These are phyloP conservation scores for Starmerella sirachaensis DNA, from an alignment of 805 yeast species.

Conservation along the genomic window DNA sequence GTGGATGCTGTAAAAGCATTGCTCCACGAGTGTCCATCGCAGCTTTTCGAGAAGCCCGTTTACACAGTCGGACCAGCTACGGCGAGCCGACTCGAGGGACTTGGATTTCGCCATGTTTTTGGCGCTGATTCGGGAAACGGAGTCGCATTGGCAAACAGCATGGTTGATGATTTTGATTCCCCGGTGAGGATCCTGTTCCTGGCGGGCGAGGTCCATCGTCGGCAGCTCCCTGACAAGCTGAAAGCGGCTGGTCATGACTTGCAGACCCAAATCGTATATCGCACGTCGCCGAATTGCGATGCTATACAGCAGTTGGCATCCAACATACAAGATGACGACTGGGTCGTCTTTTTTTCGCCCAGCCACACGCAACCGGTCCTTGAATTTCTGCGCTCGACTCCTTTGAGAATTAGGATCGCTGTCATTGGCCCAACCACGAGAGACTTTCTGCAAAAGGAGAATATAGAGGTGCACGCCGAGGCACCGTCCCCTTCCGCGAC, in stretches of 20 bases:
- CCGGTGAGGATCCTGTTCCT: slow-evolving; percentile 40
- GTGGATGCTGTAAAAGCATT: slow-evolving; percentile 55
- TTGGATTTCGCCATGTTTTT: slow-evolving; percentile 56
- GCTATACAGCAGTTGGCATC: slow-evolving; percentile 30
- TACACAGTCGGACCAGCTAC: slow-evolving; percentile 95
- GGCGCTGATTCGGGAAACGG: slow-evolving; percentile 85
- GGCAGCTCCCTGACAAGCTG: slow-evolving; percentile 60
- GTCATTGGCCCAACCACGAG: slow-evolving; percentile 87
- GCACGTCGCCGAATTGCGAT: slow-evolving; percentile 44
- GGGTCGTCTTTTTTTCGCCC: slow-evolving; percentile 86
- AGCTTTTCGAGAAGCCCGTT: slow-evolving; percentile 32
- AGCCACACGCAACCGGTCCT: slow-evolving; percentile 68
- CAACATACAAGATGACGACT: slow-evolving; percentile 28
- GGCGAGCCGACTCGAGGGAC: slow-evolving; percentile 38
- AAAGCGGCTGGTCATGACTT: slow-evolving; percentile 34
- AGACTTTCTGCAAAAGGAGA: slow-evolving; percentile 43
- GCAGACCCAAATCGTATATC: slow-evolving; percentile 55
- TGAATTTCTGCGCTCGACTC: slow-evolving; percentile 30
- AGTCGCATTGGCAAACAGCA: slow-evolving; percentile 48
- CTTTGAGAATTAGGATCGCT: slow-evolving; percentile 39
- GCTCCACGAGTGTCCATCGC: slow-evolving; percentile 25
- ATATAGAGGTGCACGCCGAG: slow-evolving; percentile 48
- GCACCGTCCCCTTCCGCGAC: slow-evolving; percentile 63
- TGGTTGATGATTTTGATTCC: slow-evolving; percentile 29
- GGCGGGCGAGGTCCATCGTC: slow-evolving; percentile 78